Evolutionary conservation across 1,284 basidiomycete genomes (phyloP).

Genomic region (Uromyces viciae-fabae): DNA sequence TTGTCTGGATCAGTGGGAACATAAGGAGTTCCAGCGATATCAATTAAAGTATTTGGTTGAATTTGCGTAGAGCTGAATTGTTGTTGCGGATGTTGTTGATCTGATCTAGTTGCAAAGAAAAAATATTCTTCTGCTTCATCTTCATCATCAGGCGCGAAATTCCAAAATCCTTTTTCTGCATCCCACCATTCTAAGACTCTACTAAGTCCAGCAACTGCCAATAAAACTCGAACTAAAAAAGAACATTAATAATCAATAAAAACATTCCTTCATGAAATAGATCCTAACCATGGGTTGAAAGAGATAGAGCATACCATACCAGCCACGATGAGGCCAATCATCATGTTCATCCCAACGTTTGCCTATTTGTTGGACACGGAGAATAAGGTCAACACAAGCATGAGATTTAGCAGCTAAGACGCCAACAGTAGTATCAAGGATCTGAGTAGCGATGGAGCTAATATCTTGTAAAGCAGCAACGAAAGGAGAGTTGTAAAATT

Average conservation of each 20-base stretch:
- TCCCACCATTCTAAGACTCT: slow-evolving; percentile 99
- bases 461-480: slow-evolving; percentile 86
- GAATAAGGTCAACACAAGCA: slow-evolving; percentile 78
- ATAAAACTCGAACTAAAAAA: slow-evolving; percentile 60
- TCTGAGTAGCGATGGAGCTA: slow-evolving; percentile 89
- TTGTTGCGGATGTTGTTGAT: slow-evolving; percentile 61
- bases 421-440: slow-evolving; percentile 80
- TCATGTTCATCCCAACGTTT: slow-evolving; percentile 94
- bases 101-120: slow-evolving; percentile 80
- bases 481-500: slow-evolving; percentile 65
- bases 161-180: slow-evolving; percentile 99
- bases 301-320: slow-evolving; percentile 97
- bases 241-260: neutral
- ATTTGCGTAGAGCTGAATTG: slow-evolving; percentile 43
- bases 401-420: slow-evolving; percentile 80
- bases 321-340: slow-evolving; percentile 94
- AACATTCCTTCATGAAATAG: neutral
- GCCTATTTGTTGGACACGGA: slow-evolving; percentile 83
- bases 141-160: slow-evolving; percentile 78
- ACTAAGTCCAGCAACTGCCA: slow-evolving; percentile 92
- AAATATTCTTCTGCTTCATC: slow-evolving; percentile 68
- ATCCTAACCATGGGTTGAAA: slow-evolving; percentile 36
- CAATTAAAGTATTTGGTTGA: neutral
- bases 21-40: slow-evolving; percentile 1
- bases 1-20: neutral